Evolutionary conservation across 1,284 basidiomycete genomes (phyloP).

Genomic region (Austropuccinia psidii): DNA sequence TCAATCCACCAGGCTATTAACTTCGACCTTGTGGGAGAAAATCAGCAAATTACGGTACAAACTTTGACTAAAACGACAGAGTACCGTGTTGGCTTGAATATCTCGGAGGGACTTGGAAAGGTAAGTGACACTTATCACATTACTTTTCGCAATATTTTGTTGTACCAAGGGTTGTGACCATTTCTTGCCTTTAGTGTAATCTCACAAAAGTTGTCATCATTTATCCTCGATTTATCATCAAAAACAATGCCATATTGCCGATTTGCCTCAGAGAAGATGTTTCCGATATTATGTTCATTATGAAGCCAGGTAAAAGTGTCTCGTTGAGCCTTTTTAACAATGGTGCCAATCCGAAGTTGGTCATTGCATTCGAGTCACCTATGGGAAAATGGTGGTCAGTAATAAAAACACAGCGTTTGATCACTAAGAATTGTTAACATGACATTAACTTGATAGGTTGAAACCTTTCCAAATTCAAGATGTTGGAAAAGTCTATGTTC

Average conservation of each 20-base stretch:
- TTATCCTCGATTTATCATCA: slow-evolving; percentile 36
- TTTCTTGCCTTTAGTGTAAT: slow-evolving; percentile 25
- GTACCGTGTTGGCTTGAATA: too few species aligned
- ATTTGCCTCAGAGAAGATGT: slow-evolving; percentile 31
- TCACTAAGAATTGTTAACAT: not conserved
- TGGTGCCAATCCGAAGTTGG: slow-evolving; percentile 33
- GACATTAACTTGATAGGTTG: slow-evolving; percentile 18
- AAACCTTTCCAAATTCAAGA: slow-evolving; percentile 37
- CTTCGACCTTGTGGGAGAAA: too few species aligned
- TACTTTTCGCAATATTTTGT: too few species aligned
- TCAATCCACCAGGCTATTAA: too few species aligned
- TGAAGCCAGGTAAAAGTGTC: slow-evolving; percentile 32
- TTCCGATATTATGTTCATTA: slow-evolving; percentile 10
- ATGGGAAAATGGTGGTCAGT: slow-evolving; percentile 33
- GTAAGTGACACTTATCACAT: too few species aligned
- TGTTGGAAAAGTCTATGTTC: slow-evolving; percentile 36
- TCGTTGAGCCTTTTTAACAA: slow-evolving; percentile 29
- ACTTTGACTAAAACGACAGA: too few species aligned
- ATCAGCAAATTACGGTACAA: too few species aligned
- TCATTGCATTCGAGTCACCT: slow-evolving; percentile 26
- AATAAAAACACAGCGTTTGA: too few species aligned
- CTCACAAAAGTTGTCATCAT: slow-evolving; percentile 35
- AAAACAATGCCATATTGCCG: slow-evolving; percentile 23
- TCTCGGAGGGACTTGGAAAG: too few species aligned
- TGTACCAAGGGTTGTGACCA: too few species aligned